Percentiles rank a stretch among this genome's conserved stretches.
These are phyloP conservation scores for Pseudozyma sp. DNA, from an alignment of 1,284 basidiomycete genomes.

Conservation along the genomic window DNA sequence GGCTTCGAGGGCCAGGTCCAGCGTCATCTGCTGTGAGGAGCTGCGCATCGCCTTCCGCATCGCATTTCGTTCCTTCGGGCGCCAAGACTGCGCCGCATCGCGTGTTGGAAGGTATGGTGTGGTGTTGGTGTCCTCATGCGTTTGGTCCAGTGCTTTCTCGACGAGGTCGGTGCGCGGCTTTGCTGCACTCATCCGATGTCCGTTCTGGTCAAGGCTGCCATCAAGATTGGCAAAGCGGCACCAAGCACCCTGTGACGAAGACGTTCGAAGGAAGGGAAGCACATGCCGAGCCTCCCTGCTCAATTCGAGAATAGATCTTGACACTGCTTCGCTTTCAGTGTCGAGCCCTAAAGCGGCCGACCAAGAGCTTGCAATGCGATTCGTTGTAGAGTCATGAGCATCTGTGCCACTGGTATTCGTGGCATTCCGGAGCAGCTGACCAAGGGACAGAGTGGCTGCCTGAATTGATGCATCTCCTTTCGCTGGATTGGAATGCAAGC, in stretches of 20 bases:
- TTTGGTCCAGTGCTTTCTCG: constrained; percentile 7
- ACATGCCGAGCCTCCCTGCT: constrained; percentile 21
- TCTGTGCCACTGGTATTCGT: not conserved
- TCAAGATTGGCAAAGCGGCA: constrained; percentile 3
- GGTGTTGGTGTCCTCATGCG: not conserved
- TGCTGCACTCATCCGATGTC: not conserved
- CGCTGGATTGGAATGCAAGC: not conserved
- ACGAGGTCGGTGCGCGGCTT: constrained; percentile 4
- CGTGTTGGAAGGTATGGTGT: constrained; percentile 17
- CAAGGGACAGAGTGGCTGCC: constrained; percentile 17
- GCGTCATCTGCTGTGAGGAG: constrained; percentile 17
- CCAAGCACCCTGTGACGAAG: constrained; percentile 15
- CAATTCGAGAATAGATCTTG: constrained; percentile 12
- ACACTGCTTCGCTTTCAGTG: not conserved
- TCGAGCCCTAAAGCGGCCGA: constrained; percentile 3
- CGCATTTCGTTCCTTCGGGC: not conserved
- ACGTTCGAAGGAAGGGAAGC: constrained; percentile 14
- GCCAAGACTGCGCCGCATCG: constrained; percentile 14
- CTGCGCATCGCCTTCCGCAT: constrained; percentile 14
- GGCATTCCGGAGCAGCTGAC: constrained; percentile 8
- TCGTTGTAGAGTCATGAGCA: not conserved
- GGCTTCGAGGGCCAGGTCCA: constrained; percentile 29
- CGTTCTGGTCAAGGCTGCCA: not conserved
- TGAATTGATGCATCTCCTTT: constrained; percentile 6
- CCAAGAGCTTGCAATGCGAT: constrained; percentile 1